A percentile compares a stretch with the other conserved stretches of the same genome.
These are phyloP conservation scores for Trametes polyzona DNA, from an alignment of 1,284 basidiomycete species.

Conservation along the genomic window DNA sequence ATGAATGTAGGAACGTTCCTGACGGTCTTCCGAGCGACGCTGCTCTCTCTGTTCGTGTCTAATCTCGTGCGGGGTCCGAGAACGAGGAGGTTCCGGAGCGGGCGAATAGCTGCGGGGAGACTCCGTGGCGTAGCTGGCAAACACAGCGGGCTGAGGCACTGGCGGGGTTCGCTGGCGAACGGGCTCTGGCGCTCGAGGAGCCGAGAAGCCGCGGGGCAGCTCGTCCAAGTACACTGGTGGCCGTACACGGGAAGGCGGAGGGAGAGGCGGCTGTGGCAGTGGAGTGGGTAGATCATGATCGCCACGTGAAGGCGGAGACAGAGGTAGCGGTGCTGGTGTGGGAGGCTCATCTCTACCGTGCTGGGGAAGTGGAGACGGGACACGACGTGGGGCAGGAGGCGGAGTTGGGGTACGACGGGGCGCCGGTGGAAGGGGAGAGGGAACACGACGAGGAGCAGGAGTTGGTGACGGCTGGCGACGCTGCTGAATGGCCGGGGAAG, in stretches of 20 bases:
- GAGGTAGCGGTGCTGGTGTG: slow-evolving; percentile 21
- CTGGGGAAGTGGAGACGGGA: slow-evolving; percentile 6
- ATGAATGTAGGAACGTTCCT: slow-evolving; percentile 7
- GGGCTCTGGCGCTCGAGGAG: slow-evolving; percentile 1
- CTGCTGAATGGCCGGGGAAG: neutral
- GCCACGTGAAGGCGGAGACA: slow-evolving; percentile 20
- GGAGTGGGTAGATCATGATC: slow-evolving; percentile 22
- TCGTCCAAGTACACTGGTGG: neutral
- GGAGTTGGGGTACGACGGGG: slow-evolving; percentile 14
- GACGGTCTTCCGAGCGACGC: slow-evolving; percentile 21
- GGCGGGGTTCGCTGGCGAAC: slow-evolving; percentile 6
- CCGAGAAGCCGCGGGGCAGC: slow-evolving; percentile 8
- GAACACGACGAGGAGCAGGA: slow-evolving; percentile 7
- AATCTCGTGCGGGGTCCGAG: slow-evolving; percentile 20
- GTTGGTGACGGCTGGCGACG: slow-evolving; percentile 1
- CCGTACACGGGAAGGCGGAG: slow-evolving; percentile 14
- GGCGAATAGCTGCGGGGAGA: slow-evolving; percentile 4
- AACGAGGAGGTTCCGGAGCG: slow-evolving; percentile 6
- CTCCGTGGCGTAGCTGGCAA: slow-evolving; percentile 4
- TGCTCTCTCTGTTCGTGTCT: slow-evolving; percentile 22
- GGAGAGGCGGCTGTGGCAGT: slow-evolving; percentile 19
- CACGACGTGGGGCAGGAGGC: slow-evolving; percentile 9
- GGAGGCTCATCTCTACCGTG: slow-evolving; percentile 15
- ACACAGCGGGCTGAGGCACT: slow-evolving; percentile 1
- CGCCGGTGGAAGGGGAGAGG: slow-evolving; percentile 15